Base-by-base conservation (phyloP, 176 grass and related monocot genomes). In the Dendrocalamus sinicus region DNA sequence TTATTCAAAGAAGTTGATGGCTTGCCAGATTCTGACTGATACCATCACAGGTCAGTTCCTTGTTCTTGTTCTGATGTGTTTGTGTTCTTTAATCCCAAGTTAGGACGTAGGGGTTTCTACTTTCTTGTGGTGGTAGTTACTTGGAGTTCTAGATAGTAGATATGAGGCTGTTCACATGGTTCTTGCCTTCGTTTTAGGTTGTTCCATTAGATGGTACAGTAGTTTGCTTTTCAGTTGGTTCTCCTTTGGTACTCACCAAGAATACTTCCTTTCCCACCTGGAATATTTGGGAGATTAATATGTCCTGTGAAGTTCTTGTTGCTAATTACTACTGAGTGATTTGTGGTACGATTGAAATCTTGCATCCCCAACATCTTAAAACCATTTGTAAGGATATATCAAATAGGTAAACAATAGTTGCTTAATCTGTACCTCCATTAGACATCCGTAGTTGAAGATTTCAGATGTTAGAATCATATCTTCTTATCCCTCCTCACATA, bases 111-210 rank as follows among this genome's bases (percentile, higher is more conserved):
- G 71, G 14, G 35, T 14, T 17, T 48, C 43, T 60, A 44, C 43
- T 44, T 44, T 44, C 43, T 67, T 62, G 70, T 35, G 62, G 2
- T 47, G 20, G 24, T 39, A 9, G 30, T 80, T 70, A 19, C 51
- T 51, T 81, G 40, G 69, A 17, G 50, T 58, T 75, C 50, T 40
- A 74, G 57, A 51, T 50, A 15, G 6, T 66, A 51, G 72, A 76
- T 76, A 41, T 22, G 7, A 32, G 22, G 12, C 7, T 52, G 13
- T 3, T 75, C 61, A 67, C 20, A 61, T 24, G 19, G 16, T 76
- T 75, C 62, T 85, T 81, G 53, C 32, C 64, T 46, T 45, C 54
- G 40, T 67, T 80, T 64, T 66, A 44, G 45, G 30, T 45, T 65
- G 46, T 41, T 63, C 17, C 43, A 72, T 48, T 75, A 30, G 20